Base-by-base conservation (phyloP, 2,329 filamentous ascomycete genomes). In the Beauveria varroae region DNA sequence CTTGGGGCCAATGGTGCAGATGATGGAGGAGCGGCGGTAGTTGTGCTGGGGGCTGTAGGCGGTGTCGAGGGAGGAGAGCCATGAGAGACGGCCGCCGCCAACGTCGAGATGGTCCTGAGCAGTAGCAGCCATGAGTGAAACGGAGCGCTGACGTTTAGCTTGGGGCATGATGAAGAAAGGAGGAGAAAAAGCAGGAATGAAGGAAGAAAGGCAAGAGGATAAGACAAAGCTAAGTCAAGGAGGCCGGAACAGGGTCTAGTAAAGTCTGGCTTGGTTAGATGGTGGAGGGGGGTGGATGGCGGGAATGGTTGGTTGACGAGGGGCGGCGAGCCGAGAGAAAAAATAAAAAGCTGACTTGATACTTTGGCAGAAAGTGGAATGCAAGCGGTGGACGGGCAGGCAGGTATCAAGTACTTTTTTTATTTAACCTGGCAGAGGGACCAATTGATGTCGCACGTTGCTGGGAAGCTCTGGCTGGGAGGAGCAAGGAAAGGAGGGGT, bases 1-100 rank as follows among this genome's bases (percentile, higher is more conserved):
- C 88, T 98, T 99, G 74, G 95, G 95, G 65, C 95, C 95, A 75
- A 99, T 98, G 71, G 95, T 98, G 82, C 93, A 92, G 79, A 99
- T 97, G 81, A 99, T 99, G 73, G 93, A 96, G 65, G 93, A 96
- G 69, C 95, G 89, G 73, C 95, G 91, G 79, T 95, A 96, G 82
- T 96, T 93, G 78, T 88, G 90, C 71, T 88, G 84, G 62, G 93
- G 93, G 70, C 85, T 82, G 80, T 89, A 92, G 74, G 95, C 90
- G 67, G 93, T 97, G 81, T 97, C 88, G 73, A 99, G 90, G 65
- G 78, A 76, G 64, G 84, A 79, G 64, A 87, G 79, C 85, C 85
- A 88, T 72, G 82, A 80, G 68, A 88, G 84, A 76, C 83, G 83
- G 72, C 84, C 83, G 75, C 90, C 88, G 75, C 90, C 88, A 73